Evolutionary conservation across 441 rosid genomes (phyloP).

Genomic region (Sinapis alba): DNA sequence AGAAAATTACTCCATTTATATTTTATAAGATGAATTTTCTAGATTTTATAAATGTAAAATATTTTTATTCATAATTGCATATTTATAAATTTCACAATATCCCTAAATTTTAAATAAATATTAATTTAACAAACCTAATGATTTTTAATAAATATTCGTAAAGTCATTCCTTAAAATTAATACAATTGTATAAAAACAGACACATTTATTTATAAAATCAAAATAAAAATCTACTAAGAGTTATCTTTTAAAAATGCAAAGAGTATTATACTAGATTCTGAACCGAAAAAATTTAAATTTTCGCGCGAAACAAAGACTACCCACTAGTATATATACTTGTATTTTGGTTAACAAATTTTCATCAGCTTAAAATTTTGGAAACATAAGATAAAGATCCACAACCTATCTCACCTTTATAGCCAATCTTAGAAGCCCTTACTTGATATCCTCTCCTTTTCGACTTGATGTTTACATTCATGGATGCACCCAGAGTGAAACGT

Average conservation of each 20-base stretch:
- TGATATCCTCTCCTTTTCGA: not conserved
- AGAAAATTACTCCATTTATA: not conserved
- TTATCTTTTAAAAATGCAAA: not conserved
- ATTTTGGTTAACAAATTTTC: not conserved
- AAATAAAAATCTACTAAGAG: not conserved
- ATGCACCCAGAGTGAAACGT: not conserved
- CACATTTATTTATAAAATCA: not conserved
- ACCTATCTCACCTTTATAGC: not conserved
- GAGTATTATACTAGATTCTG: not conserved
- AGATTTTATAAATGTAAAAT: not conserved
- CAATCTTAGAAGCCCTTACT: not conserved
- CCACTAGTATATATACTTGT: not conserved
- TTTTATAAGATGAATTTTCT: not conserved
- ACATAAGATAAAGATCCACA: not conserved
- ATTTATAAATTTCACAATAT: not conserved
- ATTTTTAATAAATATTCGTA: not conserved
- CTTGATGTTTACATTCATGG: not conserved
- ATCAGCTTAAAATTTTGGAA: not conserved
- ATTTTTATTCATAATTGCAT: not conserved
- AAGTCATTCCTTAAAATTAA: not conserved
- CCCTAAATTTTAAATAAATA: not conserved
- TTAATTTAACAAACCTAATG: not conserved
- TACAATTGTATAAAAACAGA: not conserved
- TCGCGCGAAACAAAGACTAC: not conserved
- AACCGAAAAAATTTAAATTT: not conserved